Evolutionary conservation across 345 rosid species (phyloP), one percentile per base, ranked within the genome.

Genomic region (Eucalyptus lansdowneana): DNA sequence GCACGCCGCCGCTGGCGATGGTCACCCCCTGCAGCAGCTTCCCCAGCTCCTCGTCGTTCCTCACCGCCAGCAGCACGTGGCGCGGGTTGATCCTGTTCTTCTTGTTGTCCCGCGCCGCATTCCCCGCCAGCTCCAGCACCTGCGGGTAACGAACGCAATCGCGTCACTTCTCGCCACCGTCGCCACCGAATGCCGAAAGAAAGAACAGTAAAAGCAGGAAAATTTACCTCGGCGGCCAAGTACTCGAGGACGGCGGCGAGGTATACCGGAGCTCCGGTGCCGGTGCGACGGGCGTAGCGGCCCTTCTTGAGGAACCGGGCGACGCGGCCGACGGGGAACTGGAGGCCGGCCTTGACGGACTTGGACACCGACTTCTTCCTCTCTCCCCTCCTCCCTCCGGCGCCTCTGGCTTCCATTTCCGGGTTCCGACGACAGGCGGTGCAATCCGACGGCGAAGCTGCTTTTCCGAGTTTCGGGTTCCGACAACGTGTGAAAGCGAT

Each of bases 211-310:
- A 40, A 21, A 76, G 6, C 9, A 0, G 16, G 14, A 1, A 40
- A 76, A 76, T 4, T 4, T 21, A 95, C 98, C 95, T 96, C 98
- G 9, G 98, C 97, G 16, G 98, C 97, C 12, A 96, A 94, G 81
- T 96, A 96, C 93, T 96, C 97, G 51, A 96, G 95, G 11, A 96
- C 98, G 11, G 97, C 97, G 80, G 98, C 96, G 72, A 96, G 92
- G 88, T 94, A 96, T 19, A 96, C 91, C 0, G 98, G 94, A 90
- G 98, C 96, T 4, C 97, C 97, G 22, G 94, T 86, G 11, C 98
- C 99, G 14, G 92, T 94, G 47, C 99, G 89, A 87, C 91, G 89
- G 6, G 98, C 93, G 16, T 96, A 96, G 3, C 97, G 94, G 1
- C 99, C 99, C 58, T 93, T 95, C 95, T 94, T 96, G 88, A 96